These are phyloP conservation scores for Penicillium digitatum DNA, from an alignment of 2,329 filamentous ascomycete species.

Conservation along the genomic window DNA sequence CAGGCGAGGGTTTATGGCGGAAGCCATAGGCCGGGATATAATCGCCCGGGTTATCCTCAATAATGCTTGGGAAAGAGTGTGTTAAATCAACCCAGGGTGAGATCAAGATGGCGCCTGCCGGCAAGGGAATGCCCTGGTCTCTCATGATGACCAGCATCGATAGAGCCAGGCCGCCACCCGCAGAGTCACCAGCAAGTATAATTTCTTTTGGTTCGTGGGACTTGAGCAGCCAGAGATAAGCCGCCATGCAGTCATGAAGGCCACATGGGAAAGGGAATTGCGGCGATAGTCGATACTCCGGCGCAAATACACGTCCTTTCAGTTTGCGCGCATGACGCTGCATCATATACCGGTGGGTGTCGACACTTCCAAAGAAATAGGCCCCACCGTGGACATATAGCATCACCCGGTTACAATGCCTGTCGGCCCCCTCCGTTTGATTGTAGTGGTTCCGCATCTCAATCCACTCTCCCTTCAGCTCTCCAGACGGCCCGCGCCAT, in stretches of 20 bases:
- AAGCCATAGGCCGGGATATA: conserved; percentile 89
- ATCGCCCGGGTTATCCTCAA: conserved; percentile 66
- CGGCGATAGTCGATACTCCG: conserved; percentile 80
- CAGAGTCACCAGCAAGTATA: conserved; percentile 85
- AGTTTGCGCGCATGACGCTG: conserved; percentile 93
- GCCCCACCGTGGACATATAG: conserved; percentile 91
- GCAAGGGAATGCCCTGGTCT: conserved; percentile 76
- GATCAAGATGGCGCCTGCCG: conserved; percentile 83
- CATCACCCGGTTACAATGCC: conserved; percentile 68
- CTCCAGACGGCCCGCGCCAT: conserved; percentile 65
- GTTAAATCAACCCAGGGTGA: conserved; percentile 96
- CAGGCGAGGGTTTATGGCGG: conserved; percentile 78
- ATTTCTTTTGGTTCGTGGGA: conserved; percentile 76
- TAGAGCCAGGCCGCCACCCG: conserved; percentile 85
- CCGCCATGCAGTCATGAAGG: conserved; percentile 80
- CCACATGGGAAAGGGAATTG: conserved; percentile 96
- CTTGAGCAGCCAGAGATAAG: conserved; percentile 78
- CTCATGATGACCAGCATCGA: conserved; percentile 74
- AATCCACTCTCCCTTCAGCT: conserved; percentile 85
- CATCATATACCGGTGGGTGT: conserved; percentile 97
- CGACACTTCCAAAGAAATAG: conserved; percentile 92
- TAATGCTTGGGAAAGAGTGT: conserved; percentile 91
- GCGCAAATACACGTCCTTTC: conserved; percentile 82
- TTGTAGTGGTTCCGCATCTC: conserved; percentile 85
- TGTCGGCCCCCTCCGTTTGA: conserved; percentile 62